Evolutionary conservation across 768 basidiomycete genomes (phyloP), one percentile per base, ranked within the genome.

Genomic region (Tephrocybe rancida): DNA sequence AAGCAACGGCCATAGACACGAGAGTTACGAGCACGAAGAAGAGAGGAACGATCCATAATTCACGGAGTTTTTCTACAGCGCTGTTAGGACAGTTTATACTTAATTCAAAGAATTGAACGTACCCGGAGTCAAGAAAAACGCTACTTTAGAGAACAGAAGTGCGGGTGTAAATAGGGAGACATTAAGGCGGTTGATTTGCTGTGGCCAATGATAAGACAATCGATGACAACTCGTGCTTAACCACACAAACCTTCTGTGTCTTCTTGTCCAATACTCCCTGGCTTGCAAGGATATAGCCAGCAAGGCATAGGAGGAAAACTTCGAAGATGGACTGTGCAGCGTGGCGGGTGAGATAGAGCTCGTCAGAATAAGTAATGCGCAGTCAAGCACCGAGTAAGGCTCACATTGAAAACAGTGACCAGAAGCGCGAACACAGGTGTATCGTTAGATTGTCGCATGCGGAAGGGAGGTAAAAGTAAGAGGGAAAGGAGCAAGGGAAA

Each of bases 91-190:
- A 0, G 5, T 24, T 8, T 5, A 11, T 13, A 13, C 10, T n/a
- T 3, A 2, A n/a, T 9, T 4, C n/a, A 19, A 16, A 13, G 16
- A 5, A 7, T 27, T 16, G 0, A 19, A 63, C 78, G 29, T 58
- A 83, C 89, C 82, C 66, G 95, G 94, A 0, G 88, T 84, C 37
- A 95, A 70, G 67, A 89, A 92, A 73, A 95, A 96, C 0, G 95
- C 96, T 19, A 98, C 94, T 73, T 97, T 98, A 11, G 91, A 94
- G 72, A 96, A 95, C 27, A 96, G 75, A 5, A 95, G 82, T 0
- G 89, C 87, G 0, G 91, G 90, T 0, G 90, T 92, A 73, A 98
- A 97, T 27, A 98, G 82, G 0, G 89, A 89, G 21, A 96, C 85
- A 67, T 95, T 96, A 48, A 96, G 72, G 19, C 82, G 77, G 62